phyloP scores from a whole-genome alignment of 495 filamentous ascomycete species.

The Xeromyces bisporus region DNA sequence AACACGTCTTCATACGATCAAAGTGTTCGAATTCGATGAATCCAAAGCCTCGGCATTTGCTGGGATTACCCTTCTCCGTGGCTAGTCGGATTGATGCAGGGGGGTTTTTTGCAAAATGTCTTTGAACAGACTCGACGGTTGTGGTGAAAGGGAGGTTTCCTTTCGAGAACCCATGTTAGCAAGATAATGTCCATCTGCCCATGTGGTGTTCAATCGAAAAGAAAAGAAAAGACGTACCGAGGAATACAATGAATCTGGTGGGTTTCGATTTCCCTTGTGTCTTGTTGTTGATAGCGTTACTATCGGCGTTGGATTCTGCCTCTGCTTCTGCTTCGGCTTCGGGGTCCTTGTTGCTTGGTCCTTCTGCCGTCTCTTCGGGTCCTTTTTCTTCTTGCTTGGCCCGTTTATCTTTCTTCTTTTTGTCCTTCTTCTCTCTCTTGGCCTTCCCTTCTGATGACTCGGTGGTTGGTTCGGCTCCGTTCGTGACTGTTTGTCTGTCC shows the following conservation, averaged over 20 bases:
- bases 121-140: slow-evolving; percentile 43
- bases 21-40: slow-evolving; percentile 85
- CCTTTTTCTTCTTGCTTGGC: slow-evolving; percentile 5
- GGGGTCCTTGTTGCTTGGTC: slow-evolving; percentile 7
- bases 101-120: slow-evolving; percentile 62
- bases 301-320: too few species aligned
- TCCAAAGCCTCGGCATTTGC: slow-evolving; percentile 67
- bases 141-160: slow-evolving; percentile 81
- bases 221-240: slow-evolving; percentile 33
- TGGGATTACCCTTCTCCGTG: slow-evolving; percentile 49
- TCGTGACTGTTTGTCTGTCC: neutral
- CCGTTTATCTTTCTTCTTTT: slow-evolving; percentile 7
- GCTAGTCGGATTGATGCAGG: slow-evolving; percentile 60
- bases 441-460: slow-evolving; percentile 4
- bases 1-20: slow-evolving; percentile 85
- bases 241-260: slow-evolving; percentile 67
- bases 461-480: neutral
- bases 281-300: neutral
- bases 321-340: slow-evolving; percentile 4
- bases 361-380: slow-evolving; percentile 3
- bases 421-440: slow-evolving; percentile 10
- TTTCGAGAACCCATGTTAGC: slow-evolving; percentile 6
- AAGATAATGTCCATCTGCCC: slow-evolving; percentile 1
- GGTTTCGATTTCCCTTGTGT: slow-evolving; percentile 22
- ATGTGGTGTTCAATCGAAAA: slow-evolving; percentile 2